Evolutionary conservation across 2,329 filamentous ascomycete species (phyloP), one percentile per base, ranked within the genome.

Genomic region (Ceratocystis colombiana): DNA sequence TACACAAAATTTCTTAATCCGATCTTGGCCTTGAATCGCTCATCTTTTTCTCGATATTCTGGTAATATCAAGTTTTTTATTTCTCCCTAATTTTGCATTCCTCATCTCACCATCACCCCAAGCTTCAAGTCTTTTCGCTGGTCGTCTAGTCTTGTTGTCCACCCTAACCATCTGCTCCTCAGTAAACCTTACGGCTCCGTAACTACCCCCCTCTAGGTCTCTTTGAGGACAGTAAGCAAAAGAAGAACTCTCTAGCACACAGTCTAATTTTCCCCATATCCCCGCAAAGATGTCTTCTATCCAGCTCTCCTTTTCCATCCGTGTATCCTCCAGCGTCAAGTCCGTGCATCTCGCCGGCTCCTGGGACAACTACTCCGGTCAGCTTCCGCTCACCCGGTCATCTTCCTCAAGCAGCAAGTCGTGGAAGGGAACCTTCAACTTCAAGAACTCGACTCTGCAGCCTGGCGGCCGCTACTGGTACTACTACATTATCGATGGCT

Each of bases 401-500:
- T 79, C 81, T 74, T 84, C 88, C 62, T 79, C 81, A 74, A 84
- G 88, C 62, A 87, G 87, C 78, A 96, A 96, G 82, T 88, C 88
- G 72, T 97, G 93, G 91, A 89, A 92, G 77, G 94, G 93, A 74
- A 95, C 90, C 73, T 96, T 99, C 82, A 88, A 90, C 79, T 96
- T 99, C 80, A 89, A 94, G 79, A 88, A 88, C 75, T 79, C 85
- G 69, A 93, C 90, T 68, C 84, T 97, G 73, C 87, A 93, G 81
- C 82, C 90, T 72, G 91, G 93, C 76, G 86, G 90, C 76, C 88
- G 93, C 75, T 97, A 97, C 86, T 99, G 94, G 94, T 99, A 97
- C 87, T 99, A 99, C 86, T 99, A 96, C 84, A 96, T 97, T 86
- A 94, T 97, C 77, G 94, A 99, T 77, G 94, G 94, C 72, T 96